Base-by-base conservation (phyloP, 2,329 filamentous ascomycete species). In the Penicillium concentricum region DNA sequence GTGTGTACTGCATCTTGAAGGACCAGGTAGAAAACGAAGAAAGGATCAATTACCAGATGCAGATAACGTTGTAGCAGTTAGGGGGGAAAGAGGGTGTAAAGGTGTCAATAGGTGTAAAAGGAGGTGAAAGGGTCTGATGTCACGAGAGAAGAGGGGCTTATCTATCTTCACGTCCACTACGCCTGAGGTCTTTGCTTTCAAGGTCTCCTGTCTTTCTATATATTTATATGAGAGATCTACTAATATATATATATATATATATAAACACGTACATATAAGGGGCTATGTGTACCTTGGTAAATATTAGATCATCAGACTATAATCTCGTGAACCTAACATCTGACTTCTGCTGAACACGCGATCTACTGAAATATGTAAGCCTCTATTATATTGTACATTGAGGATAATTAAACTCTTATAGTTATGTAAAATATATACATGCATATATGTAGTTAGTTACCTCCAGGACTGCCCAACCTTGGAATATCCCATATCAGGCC, bases 1-100 rank as follows among this genome's bases (percentile, higher is more conserved):
- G 88, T 59, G 91, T 91, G 76, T 92, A 99, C 79, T 88, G 85
- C 73, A 90, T 80, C 54, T 65, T 74, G 61, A 24, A 28, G 13
- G 34, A 16, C 43, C 9, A 18, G 51, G 24, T 13, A 24, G 22
- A 39, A 3, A 44, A 12, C 28, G n/a, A 24, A 47, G 45, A 53
- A 46, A 46, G 18, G 18, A 44, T 44, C n/a, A 44, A 44, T 4
- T 26, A 26, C 24, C 24, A n/a, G n/a, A n/a, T n/a, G n/a, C 24
- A 26, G 24, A 26, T 4, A 26, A 26, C 3, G 24, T 30, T 32
- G 46, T 38, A 13, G 7, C 3, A 16, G 26, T 15, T 16, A 34
- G 12, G 44, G 30, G 6, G 26, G 26, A 13, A 32, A 5, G 26
- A 12, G 9, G 22, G 7, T 20, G 26, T 32, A 16, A 34, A 34